Percentiles rank a stretch among this genome's conserved stretches.
phyloP scores from a whole-genome alignment of 78 protist species.

The Emiliania huxleyi region DNA sequence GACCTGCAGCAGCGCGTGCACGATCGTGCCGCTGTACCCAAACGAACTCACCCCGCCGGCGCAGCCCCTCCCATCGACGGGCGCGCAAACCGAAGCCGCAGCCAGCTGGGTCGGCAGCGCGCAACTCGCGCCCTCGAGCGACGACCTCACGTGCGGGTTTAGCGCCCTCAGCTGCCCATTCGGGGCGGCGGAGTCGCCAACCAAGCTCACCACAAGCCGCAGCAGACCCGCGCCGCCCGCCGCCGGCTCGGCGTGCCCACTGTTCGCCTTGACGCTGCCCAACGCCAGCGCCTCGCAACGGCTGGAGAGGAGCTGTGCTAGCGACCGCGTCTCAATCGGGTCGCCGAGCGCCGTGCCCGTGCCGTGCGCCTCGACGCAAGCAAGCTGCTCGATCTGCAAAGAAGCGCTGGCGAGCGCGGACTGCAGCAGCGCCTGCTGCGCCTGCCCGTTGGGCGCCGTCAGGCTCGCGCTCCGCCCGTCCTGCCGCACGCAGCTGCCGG shows the following conservation, averaged over 20 bases:
- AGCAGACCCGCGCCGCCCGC: not conserved
- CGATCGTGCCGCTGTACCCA: conserved; percentile 20
- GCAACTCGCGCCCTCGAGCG: too few relatives aligned
- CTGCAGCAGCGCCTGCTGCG: conserved; percentile 60
- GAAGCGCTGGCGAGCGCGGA: not conserved
- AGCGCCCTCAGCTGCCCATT: not conserved
- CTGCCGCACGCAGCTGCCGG: not conserved
- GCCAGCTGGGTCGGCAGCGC: too few relatives aligned
- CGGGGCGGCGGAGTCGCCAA: not conserved
- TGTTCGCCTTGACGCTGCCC: conserved; percentile 66
- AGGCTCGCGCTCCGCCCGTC: conserved; percentile 67
- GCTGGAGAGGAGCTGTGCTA: not conserved
- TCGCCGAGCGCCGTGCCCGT: conserved; percentile 67
- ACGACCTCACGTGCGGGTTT: not conserved
- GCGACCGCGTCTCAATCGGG: conserved; percentile 43
- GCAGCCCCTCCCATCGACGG: not conserved
- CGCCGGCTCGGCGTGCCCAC: conserved; percentile 72
- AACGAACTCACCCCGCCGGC: not conserved
- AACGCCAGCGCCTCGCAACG: conserved; percentile 1
- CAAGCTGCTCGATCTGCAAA: not conserved
- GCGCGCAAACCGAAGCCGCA: too few relatives aligned
- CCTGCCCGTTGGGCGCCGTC: conserved; percentile 64
- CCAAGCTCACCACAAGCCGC: not conserved
- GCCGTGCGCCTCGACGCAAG: not conserved
- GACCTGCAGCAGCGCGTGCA: not conserved